Evolutionary conservation across 2,329 filamentous ascomycete genomes (phyloP), one percentile per base, ranked within the genome.

Genomic region (Ophiocordyceps robertsii): DNA sequence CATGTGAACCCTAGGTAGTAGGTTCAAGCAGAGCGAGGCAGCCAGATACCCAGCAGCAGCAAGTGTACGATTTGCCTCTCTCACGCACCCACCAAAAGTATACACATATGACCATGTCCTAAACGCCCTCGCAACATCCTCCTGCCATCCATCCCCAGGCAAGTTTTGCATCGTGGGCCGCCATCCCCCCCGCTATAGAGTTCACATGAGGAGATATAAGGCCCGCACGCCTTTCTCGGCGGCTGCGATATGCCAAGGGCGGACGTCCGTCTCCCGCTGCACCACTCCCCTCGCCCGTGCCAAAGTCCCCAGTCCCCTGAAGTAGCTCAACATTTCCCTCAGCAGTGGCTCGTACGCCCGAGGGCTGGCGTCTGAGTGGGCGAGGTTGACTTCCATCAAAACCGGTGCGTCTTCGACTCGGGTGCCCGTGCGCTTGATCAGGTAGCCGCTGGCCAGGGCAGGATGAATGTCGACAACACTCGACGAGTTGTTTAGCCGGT

Each of bases 191-290:
- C 19, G 19, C 9, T 14, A 12, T 30, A 21, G 3, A 24, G 8
- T 4, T 72, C 64, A 85, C 70, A 82, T 73, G 53, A 80, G 60
- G 53, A 75, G 65, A 58, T 78, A 77, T 55, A 90, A 59, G 17
- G 73, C 80, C 56, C 75, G 68, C 4, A 79, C 77, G 2, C 75
- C 82, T 61, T 81, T 82, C 59, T 82, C 73, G 3, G 79, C 83
- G 16, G 75, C 80, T 12, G 77, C 80, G 46, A 90, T 66, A 66
- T 90, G 85, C 82, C 84, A 86, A 16, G 85, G 85, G 52, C 83
- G 65, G n/a, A 78, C 69, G 53, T 80, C 77, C 39, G 64, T 69
- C 42, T 77, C 66, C 46, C 69, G 60, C 52, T 77, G 71, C 53
- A 78, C 65, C 53, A 80, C 65, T 0, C 77, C 82, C 46, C 81